Percentiles rank a stretch among this genome's conserved stretches.
These are phyloP conservation scores for Colletotrichum cereale DNA, from an alignment of 2,329 filamentous ascomycete species.

Conservation along the genomic window DNA sequence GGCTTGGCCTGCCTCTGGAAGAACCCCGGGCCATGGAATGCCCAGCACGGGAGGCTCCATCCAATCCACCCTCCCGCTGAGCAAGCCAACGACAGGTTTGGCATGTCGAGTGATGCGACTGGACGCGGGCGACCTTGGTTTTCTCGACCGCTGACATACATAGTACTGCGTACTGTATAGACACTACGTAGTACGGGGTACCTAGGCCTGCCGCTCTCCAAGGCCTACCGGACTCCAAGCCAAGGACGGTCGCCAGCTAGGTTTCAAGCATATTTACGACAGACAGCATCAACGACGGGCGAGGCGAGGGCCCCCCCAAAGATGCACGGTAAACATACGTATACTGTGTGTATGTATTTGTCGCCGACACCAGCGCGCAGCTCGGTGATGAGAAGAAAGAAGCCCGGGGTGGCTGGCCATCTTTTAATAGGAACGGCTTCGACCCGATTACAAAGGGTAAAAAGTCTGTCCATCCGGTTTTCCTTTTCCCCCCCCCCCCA, in stretches of 20 bases:
- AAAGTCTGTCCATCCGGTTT: constrained; percentile 31
- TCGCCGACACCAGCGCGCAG: background rate
- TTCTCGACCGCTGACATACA: constrained; percentile 1
- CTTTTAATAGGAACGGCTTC: constrained; percentile 24
- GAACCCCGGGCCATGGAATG: constrained; percentile 33
- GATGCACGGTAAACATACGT: background rate
- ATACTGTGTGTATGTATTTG: background rate
- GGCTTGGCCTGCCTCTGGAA: constrained; percentile 35
- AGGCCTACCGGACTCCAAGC: background rate
- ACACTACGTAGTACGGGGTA: too few relatives aligned
- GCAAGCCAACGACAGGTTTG: constrained; percentile 33
- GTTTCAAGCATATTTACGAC: background rate
- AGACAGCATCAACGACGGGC: background rate
- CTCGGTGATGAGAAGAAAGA: constrained; percentile 4
- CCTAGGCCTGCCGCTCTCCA: background rate
- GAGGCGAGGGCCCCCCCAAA: background rate
- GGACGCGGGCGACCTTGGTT: constrained; percentile 7
- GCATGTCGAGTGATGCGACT: constrained; percentile 36
- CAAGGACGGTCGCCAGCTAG: background rate
- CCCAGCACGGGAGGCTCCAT: constrained; percentile 34
- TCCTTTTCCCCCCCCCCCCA: background rate
- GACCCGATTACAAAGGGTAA: constrained; percentile 18
- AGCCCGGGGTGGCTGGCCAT: constrained; percentile 25
- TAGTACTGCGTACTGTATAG: too few relatives aligned
- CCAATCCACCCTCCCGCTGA: constrained; percentile 35